Base-by-base conservation (phyloP, 1,284 basidiomycete species). In the Melampsora larici-populina region DNA sequence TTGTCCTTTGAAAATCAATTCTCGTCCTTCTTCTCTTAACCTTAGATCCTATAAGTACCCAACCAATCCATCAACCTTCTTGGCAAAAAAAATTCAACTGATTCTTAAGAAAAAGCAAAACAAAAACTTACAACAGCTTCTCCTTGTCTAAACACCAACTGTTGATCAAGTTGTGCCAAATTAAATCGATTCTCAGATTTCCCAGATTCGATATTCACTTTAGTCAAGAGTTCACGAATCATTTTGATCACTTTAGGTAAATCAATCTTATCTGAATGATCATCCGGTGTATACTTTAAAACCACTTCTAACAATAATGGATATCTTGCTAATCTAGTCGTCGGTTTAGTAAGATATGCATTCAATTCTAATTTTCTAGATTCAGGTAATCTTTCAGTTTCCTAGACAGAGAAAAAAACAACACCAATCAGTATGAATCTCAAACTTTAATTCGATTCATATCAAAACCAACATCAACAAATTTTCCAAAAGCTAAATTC, bases 331-430 rank as follows among this genome's bases (percentile, higher is more conserved):
- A 99, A 87, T 82, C 97, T 90, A 13, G 97, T 98, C 0, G 97
- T 99, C 0, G 97, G 97, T 84, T 98, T 99, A 17, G 95, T 99
- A 65, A 99, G 87, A 85, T 99, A 99, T 2, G 94, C 97, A 84
- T 99, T 99, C 65, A 99, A 86, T 84, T 99, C 97, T 64, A 99
- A 88, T 86, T 98, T 99, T 62, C 95, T 89, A 18, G 94, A 97
- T 83, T 97, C 94, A 0, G 95, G 95, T 68, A 92, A 87, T 36
- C 97, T 90, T 83, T 99, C 97, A 3, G 92, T 93, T 82, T 89
- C 87, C 92, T 94, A 63, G 26, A 63, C 17, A 17, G 2, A 6
- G 4, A 63, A 18, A 26, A 29, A 29, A 21, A 18, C 58, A 11
- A 21, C 9, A 62, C 24, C 3, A 18, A 7, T 63, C 26, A 29